A percentile compares a stretch with the other conserved stretches of the same genome.
These are phyloP conservation scores for Castanospermum australe DNA, from an alignment of 306 rosid species.

Conservation along the genomic window DNA sequence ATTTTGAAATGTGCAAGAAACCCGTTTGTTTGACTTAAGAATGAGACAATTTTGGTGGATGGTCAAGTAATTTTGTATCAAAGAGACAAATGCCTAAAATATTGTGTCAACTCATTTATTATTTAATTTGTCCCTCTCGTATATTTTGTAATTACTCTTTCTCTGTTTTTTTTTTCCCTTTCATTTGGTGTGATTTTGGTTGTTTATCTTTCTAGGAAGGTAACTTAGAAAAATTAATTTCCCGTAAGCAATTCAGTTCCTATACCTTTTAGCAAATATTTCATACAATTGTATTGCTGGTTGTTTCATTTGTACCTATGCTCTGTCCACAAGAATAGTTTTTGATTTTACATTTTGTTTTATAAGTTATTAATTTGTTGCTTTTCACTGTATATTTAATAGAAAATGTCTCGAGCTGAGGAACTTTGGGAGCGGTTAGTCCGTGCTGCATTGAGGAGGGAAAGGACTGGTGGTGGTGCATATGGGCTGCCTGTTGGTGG, in stretches of 20 bases:
- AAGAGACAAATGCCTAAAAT: neutral
- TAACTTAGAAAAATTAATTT: neutral
- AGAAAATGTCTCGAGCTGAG: slow-evolving; percentile 79
- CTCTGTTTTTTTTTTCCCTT: neutral
- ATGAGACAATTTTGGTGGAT: neutral
- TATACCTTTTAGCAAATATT: neutral
- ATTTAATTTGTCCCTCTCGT: neutral
- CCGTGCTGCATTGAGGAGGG: slow-evolving; percentile 78
- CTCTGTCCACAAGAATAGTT: neutral
- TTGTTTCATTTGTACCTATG: neutral
- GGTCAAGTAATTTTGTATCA: neutral
- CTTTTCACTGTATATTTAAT: neutral
- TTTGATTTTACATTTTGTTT: neutral
- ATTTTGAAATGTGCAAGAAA: neutral
- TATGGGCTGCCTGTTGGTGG: slow-evolving; percentile 66
- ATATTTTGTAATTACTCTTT: too few species aligned
- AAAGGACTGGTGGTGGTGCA: slow-evolving; percentile 70
- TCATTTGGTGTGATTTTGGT: neutral
- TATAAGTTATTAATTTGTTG: neutral
- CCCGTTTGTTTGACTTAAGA: neutral
- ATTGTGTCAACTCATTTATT: neutral
- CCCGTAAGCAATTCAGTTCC: neutral
- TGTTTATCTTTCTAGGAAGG: neutral
- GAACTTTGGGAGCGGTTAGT: slow-evolving; percentile 89
- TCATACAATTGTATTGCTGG: neutral